These are phyloP conservation scores for Tagetes patula DNA, from an alignment of 129 eudicot species.

Conservation along the genomic window DNA sequence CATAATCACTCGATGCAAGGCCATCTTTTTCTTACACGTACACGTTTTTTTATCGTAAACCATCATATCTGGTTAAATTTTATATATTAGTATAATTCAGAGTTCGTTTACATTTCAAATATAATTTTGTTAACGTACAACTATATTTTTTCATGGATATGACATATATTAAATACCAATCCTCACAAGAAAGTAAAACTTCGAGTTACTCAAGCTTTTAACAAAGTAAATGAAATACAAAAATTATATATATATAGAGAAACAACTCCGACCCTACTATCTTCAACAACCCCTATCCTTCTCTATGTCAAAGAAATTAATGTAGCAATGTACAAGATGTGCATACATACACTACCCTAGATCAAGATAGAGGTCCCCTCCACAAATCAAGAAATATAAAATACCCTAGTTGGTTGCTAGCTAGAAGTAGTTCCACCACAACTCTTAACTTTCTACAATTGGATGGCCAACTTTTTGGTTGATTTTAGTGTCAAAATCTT, in stretches of 20 bases:
- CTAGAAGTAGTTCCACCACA: slow-evolving; percentile 33
- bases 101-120: not conserved
- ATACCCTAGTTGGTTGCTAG: slow-evolving; percentile 35
- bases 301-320: slow-evolving; percentile 34
- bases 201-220: slow-evolving; percentile 13
- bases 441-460: slow-evolving; percentile 29
- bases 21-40: not conserved
- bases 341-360: slow-evolving; percentile 38
- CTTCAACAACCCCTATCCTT: slow-evolving; percentile 22
- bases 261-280: slow-evolving; percentile 24
- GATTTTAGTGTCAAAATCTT: slow-evolving; percentile 40
- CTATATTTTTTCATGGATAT: not conserved
- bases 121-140: not conserved
- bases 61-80: no score
- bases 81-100: not conserved
- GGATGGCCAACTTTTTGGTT: slow-evolving; percentile 31
- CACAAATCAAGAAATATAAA: slow-evolving; percentile 27
- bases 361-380: slow-evolving; percentile 42
- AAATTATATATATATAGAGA: not conserved
- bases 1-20: not conserved
- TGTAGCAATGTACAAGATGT: slow-evolving; percentile 61
- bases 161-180: not conserved
- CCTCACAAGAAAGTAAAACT: not conserved
- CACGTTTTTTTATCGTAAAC: no score
- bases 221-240: slow-evolving; percentile 13